These are phyloP conservation scores for Aristolochia contorta DNA, from an alignment of 164 flowering plant species.

Conservation along the genomic window DNA sequence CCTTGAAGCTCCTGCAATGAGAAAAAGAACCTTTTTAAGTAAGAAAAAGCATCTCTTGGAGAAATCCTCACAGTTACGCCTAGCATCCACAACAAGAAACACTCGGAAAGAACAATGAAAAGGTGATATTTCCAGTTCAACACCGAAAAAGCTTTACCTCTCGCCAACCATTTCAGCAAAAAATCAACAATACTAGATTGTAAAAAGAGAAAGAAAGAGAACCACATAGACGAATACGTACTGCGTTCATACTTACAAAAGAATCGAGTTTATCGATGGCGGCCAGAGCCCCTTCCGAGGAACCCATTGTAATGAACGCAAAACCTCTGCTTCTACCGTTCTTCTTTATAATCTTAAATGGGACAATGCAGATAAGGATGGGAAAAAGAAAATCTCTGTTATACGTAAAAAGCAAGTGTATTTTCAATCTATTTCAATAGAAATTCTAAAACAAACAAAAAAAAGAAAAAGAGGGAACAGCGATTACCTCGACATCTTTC, in stretches of 20 bases:
- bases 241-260: constrained; percentile 29
- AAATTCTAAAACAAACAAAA: neutral
- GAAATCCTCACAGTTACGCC: neutral
- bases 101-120: neutral
- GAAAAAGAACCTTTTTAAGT: neutral
- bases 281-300: constrained; percentile 60
- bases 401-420: neutral
- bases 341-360: constrained; percentile 57
- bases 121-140: neutral
- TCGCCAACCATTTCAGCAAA: neutral
- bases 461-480: neutral
- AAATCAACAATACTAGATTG: neutral
- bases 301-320: constrained; percentile 69
- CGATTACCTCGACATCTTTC: constrained; percentile 57
- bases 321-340: constrained; percentile 66
- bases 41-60: too few relatives aligned
- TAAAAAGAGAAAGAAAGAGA: neutral
- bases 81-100: neutral
- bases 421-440: neutral
- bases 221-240: neutral
- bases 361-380: neutral
- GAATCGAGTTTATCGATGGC: constrained; percentile 57
- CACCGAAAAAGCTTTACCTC: neutral
- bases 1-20: constrained; percentile 60
- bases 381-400: neutral